These are phyloP conservation scores for Fusarium tanahbumbuense DNA, from an alignment of 2,329 filamentous ascomycete genomes.

Conservation along the genomic window DNA sequence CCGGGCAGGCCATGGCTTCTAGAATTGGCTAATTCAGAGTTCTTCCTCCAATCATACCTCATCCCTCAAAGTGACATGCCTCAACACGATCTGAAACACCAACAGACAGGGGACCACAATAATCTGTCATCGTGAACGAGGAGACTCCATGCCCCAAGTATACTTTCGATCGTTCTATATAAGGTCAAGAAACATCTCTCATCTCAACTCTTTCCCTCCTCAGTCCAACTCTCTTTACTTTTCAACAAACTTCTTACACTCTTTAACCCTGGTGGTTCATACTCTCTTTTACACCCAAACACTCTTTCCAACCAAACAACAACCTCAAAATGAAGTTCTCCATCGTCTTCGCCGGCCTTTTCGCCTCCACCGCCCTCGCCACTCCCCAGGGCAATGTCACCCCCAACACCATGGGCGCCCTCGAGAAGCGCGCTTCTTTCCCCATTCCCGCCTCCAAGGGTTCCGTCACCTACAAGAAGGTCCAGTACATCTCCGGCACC, in stretches of 20 bases:
- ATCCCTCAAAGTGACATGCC: background rate
- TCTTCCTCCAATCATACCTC: slow-evolving; percentile 27
- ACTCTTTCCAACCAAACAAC: background rate
- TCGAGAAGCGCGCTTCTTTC: slow-evolving; percentile 43
- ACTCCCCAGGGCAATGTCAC: slow-evolving; percentile 40
- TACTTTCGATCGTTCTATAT: background rate
- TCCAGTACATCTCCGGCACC: slow-evolving; percentile 28
- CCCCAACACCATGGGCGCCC: slow-evolving; percentile 43
- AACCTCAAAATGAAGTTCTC: slow-evolving; percentile 44
- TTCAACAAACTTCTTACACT: slow-evolving; percentile 31
- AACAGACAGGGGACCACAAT: background rate
- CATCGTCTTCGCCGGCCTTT: slow-evolving; percentile 36
- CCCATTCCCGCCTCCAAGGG: slow-evolving; percentile 44
- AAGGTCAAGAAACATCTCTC: background rate
- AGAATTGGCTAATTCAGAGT: background rate
- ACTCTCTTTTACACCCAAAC: slow-evolving; percentile 30
- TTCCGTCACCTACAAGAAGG: slow-evolving; percentile 41
- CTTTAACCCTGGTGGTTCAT: slow-evolving; percentile 43
- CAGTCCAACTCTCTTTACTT: slow-evolving; percentile 21
- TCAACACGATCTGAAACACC: slow-evolving; percentile 29
- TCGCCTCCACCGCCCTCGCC: slow-evolving; percentile 39
- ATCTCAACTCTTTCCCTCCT: background rate
- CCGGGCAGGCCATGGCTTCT: background rate
- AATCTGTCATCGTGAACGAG: background rate
- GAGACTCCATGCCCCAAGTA: background rate